These are phyloP conservation scores for Angomonas deanei DNA, from an alignment of 208 protist species.

Conservation along the genomic window DNA sequence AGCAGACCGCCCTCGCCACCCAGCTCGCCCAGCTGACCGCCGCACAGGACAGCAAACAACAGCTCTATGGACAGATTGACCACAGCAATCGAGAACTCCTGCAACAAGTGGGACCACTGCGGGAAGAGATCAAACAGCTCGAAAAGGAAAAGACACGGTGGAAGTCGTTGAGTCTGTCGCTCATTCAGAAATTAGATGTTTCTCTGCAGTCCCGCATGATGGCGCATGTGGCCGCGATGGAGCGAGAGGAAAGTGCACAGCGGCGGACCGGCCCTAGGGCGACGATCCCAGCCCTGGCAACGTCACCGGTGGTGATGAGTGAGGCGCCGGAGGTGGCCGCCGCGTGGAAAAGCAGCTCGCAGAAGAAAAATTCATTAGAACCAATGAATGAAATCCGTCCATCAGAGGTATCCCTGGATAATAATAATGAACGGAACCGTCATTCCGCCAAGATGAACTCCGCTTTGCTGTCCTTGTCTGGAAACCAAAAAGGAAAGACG, in stretches of 20 bases:
- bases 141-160: not conserved
- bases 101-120: not conserved
- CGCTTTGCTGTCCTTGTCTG: too few species aligned
- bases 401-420: too few species aligned
- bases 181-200: not conserved
- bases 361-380: not conserved
- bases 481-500: not conserved
- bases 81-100: not conserved
- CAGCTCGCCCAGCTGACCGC: not conserved
- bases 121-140: not conserved
- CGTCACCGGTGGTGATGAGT: not conserved
- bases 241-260: not conserved
- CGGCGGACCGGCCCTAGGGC: not conserved
- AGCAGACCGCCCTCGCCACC: not conserved
- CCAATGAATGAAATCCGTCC: not conserved
- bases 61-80: not conserved
- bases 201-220: not conserved
- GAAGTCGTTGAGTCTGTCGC: not conserved
- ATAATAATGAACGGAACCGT: constrained; percentile 1
- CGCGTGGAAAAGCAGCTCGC: not conserved
- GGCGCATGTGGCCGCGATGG: not conserved
- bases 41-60: too few species aligned
- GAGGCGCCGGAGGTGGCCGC: not conserved
- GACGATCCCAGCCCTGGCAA: not conserved
- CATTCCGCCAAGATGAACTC: not conserved